A percentile compares a stretch with the other conserved stretches of the same genome.
Evolutionary conservation across 1,284 basidiomycete genomes (phyloP).

Genomic region (Athelia psychrophila): DNA sequence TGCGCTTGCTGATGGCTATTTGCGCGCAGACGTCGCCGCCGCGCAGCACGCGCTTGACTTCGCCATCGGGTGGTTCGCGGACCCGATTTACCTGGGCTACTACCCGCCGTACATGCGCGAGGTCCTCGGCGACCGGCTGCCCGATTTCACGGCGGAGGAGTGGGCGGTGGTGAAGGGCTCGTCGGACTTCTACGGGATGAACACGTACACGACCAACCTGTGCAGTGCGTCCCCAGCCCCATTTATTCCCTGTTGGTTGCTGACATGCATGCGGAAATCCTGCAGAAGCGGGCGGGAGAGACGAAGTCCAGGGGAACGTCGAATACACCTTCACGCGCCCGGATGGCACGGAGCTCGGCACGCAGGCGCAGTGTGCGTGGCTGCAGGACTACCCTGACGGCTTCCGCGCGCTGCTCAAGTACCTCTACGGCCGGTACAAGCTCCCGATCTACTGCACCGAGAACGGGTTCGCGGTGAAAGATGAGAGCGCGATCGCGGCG

Average conservation of each 20-base stretch:
- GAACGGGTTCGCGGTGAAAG: slow-evolving; percentile 72
- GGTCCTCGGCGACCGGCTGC: slow-evolving; percentile 63
- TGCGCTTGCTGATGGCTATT: background rate
- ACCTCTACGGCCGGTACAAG: slow-evolving; percentile 59
- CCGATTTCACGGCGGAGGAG: slow-evolving; percentile 64
- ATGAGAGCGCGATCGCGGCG: slow-evolving; percentile 52
- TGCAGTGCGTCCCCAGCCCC: slow-evolving; percentile 42
- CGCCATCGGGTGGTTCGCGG: slow-evolving; percentile 57
- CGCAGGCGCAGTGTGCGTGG: slow-evolving; percentile 64
- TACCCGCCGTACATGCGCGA: slow-evolving; percentile 64
- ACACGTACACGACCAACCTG: slow-evolving; percentile 73
- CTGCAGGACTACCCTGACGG: slow-evolving; percentile 61
- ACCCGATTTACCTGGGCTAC: slow-evolving; percentile 72
- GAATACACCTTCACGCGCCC: slow-evolving; percentile 59
- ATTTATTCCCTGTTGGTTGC: slow-evolving; percentile 7
- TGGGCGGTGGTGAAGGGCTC: slow-evolving; percentile 60
- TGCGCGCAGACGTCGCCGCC: slow-evolving; percentile 59
- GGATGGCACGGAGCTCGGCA: slow-evolving; percentile 68
- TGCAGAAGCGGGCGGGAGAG: slow-evolving; percentile 54
- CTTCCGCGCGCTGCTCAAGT: slow-evolving; percentile 65
- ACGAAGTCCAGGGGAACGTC: slow-evolving; percentile 65
- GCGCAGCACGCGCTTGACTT: slow-evolving; percentile 65
- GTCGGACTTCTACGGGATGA: slow-evolving; percentile 71
- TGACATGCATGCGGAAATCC: slow-evolving; percentile 12
- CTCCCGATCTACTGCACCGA: slow-evolving; percentile 72